Base-by-base conservation (phyloP, 176 grass and related monocot species). In the Bonia amplexicaulis region DNA sequence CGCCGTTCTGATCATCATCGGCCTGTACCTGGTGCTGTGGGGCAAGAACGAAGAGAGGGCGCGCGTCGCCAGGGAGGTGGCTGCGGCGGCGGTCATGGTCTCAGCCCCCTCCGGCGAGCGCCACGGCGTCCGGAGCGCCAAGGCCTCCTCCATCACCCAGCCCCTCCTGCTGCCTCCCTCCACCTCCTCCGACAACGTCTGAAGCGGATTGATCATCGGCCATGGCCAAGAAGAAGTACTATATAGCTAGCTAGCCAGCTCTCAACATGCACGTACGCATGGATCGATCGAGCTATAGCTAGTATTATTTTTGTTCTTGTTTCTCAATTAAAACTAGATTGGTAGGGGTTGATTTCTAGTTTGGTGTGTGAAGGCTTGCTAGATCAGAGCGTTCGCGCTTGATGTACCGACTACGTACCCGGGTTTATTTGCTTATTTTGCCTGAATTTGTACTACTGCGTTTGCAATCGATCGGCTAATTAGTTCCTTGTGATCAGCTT, bases 11-110 rank as follows among this genome's bases (percentile, higher is more conserved):
- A 98, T 98, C 93, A 81, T 98, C 77, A 29, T 76, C 12, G 96
- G 96, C 1, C 88, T 98, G 52, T 98, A 98, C 85, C 67, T 98
- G 62, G 96, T 98, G 27, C 79, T 98, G 80, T 98, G 96, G 96
- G 96, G 96, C n/a, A 98, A 98, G 80, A 95, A 60, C 67, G 35
- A 91, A 54, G 96, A 98, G 84, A 90, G 85, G 81, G 77, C 83
- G 19, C 92, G 89, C 73, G 47, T 87, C 7, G 27, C 23, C 39
- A 92, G 44, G 84, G 93, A 91, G 66, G 85, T 66, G 12, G 20
- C 68, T 19, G 40, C 25, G 10, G 19, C 65, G 0, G 60, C 51
- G 33, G 27, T 23, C 64, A 5, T 78, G 45, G 29, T 78, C 12
- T 4, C 26, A 4, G 35, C 78, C 63, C 23, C 54, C n/a, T 39